Conservation (phyloP, 352 stramenopile genomes). For the Globisporangium mamillatum region DNA sequence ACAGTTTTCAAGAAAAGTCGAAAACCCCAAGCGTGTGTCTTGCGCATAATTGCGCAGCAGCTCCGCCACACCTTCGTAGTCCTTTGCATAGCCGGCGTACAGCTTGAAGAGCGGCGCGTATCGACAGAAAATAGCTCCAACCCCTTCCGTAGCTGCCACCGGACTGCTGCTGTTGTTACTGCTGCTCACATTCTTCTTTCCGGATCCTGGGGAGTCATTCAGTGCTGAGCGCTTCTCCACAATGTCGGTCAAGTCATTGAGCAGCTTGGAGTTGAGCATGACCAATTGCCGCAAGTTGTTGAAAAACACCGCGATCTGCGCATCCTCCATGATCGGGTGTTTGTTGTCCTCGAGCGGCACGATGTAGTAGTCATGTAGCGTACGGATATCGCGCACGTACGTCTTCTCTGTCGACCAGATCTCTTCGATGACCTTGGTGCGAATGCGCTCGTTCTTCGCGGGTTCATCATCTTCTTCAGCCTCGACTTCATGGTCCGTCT, state of each 20-base stretch:
- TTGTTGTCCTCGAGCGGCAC: conserved; percentile 73
- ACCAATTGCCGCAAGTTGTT: conserved; percentile 79
- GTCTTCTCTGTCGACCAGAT: conserved; percentile 77
- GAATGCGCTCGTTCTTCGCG: conserved; percentile 25
- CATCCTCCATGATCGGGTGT: conserved; percentile 80
- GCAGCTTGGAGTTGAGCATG: conserved; percentile 84
- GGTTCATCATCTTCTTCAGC: conserved; percentile 12
- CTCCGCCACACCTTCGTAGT: conserved; percentile 73
- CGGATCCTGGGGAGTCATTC: conserved; percentile 1
- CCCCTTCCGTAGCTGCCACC: conserved; percentile 33
- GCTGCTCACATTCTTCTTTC: neutral
- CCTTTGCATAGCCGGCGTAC: conserved; percentile 80
- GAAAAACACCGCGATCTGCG: conserved; percentile 86
- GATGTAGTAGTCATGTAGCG: conserved; percentile 79
- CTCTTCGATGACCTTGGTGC: conserved; percentile 66
- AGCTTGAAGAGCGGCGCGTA: conserved; percentile 83
- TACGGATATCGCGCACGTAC: conserved; percentile 75
- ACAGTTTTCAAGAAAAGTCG: conserved; percentile 56
- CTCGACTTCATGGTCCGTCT: conserved; percentile 19
- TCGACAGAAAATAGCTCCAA: conserved; percentile 77
- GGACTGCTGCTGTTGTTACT: conserved; percentile 24
- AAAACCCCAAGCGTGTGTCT: conserved; percentile 49
- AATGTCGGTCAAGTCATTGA: conserved; percentile 69
- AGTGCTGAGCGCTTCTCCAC: conserved; percentile 27
- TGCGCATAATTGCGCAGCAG: conserved; percentile 56